Percentiles rank a stretch among this genome's conserved stretches.
Conservation (phyloP, 108 stramenopile species). For the Nitzschia inconspicua region DNA sequence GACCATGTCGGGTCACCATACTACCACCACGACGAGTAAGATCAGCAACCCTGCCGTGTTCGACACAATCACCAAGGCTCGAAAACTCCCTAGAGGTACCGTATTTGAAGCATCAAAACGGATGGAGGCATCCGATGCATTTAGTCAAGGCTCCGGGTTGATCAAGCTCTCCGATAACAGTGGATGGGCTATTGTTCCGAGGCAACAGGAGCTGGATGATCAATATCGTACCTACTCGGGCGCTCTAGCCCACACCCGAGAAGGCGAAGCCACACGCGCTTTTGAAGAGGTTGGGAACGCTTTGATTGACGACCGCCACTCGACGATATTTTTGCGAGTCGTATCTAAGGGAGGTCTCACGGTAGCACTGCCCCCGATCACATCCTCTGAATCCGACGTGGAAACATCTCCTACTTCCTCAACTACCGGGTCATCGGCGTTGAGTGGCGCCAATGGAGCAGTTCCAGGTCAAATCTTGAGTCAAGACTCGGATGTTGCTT, state of each 20-base stretch:
- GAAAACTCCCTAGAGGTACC: conserved; percentile 65
- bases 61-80: conserved; percentile 41
- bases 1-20: conserved; percentile 43
- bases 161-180: conserved; percentile 79
- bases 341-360: conserved; percentile 47
- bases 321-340: conserved; percentile 61
- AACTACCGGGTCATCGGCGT: conserved; percentile 25
- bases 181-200: conserved; percentile 85
- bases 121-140: conserved; percentile 62
- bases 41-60: conserved; percentile 47
- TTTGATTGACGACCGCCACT: conserved; percentile 25
- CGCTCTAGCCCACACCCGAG: conserved; percentile 14
- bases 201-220: conserved; percentile 52
- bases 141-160: conserved; percentile 70
- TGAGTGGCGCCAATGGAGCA: conserved; percentile 6
- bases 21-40: conserved; percentile 55
- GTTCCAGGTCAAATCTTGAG: conserved; percentile 1
- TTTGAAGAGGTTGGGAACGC: conserved; percentile 85
- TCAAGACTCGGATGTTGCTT: conserved; percentile 53
- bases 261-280: conserved; percentile 47
- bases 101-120: conserved; percentile 81
- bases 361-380: conserved; percentile 58
- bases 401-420: conserved; percentile 43
- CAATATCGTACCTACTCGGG: conserved; percentile 51
- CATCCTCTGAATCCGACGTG: conserved; percentile 16